Base-by-base conservation (phyloP, 495 filamentous ascomycete genomes). In the Extremus antarcticus region DNA sequence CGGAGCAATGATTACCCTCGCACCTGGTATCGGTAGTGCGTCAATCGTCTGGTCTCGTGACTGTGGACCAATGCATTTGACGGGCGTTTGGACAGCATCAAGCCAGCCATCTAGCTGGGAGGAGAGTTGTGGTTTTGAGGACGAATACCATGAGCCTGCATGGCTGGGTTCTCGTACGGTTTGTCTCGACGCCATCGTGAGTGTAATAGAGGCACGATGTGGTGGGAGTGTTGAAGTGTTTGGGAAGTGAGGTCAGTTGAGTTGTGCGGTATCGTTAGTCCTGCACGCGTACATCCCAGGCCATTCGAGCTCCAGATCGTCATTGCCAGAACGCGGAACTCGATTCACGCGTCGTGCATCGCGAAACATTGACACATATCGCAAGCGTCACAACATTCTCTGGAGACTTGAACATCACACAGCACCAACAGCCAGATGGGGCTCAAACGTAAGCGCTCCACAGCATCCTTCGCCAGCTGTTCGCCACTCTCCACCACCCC, bases 1-100 rank as follows among this genome's bases (percentile, higher is more conserved):
- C 94, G 92, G 92, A 58, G 90, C 90, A 64, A 99, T 96, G 60
- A 99, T 90, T 3, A 94, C 75, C 73, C 88, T 80, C 13, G 90
- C 92, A 29, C 86, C 84, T 9, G 78, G 65, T 15, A 87, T 74
- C 22, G 92, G 94, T 49, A 95, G 73, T 21, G 70, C 61, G 13
- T 71, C 76, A 17, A 76, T 61, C 25, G 71, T 76, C 43, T 83
- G 72, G 41, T 61, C 64, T 25, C 61, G 53, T 3, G 70, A 68
- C 15, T 52, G 49, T 16, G 68, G 62, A 16, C 69, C 69, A 21
- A 71, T 73, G 54, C 57, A 59, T 19, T 54, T 56, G 51, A 91
- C 73, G 2, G 74, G 73, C 25, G 74, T 66, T 7, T 86, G 83
- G 25, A 95, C 92, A 43, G 79, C 74, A 19, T 67, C 71, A n/a